Percentiles rank a stretch among this genome's conserved stretches.
Conservation (phyloP, 306 rosid genomes). For the Trifolium dubium region DNA sequence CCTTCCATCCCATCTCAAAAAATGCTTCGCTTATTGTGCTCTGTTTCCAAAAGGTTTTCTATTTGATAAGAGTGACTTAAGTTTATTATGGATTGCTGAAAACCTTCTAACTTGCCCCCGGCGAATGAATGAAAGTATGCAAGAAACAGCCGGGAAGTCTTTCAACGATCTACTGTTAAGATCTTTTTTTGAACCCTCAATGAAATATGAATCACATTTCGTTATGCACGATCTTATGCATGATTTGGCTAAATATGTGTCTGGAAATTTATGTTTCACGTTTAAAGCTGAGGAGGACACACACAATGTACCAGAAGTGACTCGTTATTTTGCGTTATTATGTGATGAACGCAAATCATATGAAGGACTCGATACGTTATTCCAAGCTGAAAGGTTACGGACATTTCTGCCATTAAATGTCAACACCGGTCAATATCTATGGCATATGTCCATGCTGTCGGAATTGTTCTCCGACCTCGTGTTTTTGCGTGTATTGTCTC, state of each 20-base stretch:
- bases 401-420: slow-evolving; percentile 13
- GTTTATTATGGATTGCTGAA: no score
- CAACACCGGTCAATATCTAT: no score
- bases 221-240: slow-evolving; percentile 26
- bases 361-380: background rate
- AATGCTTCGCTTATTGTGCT: no score
- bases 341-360: no score
- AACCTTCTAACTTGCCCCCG: no score
- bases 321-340: slow-evolving; percentile 11
- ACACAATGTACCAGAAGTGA: background rate
- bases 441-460: no score
- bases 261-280: background rate
- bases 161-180: slow-evolving; percentile 22
- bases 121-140: background rate
- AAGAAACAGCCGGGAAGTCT: background rate
- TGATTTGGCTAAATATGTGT: slow-evolving; percentile 14
- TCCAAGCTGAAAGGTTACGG: background rate
- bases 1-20: no score
- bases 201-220: background rate
- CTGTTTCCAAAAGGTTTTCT: no score
- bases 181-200: slow-evolving; percentile 29
- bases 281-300: background rate
- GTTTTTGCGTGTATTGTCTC: no score
- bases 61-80: no score
- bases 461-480: no score